Conservation (phyloP, 306 rosid species). For the Vigna hirtella region DNA sequence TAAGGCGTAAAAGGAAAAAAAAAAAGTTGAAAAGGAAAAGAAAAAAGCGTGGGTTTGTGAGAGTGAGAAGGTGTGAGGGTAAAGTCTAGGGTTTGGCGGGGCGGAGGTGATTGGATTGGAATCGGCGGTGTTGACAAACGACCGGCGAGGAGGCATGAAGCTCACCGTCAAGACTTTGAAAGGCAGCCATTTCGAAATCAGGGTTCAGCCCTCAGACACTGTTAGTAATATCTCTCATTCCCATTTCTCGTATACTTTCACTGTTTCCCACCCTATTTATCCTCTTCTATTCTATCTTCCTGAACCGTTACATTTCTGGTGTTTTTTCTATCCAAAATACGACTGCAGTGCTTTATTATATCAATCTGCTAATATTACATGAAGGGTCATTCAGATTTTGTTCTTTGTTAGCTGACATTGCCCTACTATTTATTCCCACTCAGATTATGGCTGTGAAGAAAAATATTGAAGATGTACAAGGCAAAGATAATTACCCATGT, state of each 20-base stretch:
- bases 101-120: constrained; percentile 18
- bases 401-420: neutral
- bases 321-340: neutral
- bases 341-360: neutral
- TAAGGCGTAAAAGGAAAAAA: neutral
- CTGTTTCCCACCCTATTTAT: no score
- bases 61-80: neutral
- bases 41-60: neutral
- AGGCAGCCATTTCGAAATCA: constrained; percentile 94
- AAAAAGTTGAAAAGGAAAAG: neutral
- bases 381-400: neutral
- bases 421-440: neutral
- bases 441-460: constrained; percentile 96
- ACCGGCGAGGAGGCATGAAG: constrained; percentile 58
- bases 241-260: neutral
- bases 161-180: constrained; percentile 95
- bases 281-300: no score
- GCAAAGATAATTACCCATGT: constrained; percentile 92
- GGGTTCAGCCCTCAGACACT: constrained; percentile 83
- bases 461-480: constrained; percentile 91
- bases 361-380: neutral
- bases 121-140: neutral
- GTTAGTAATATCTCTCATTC: constrained; percentile 52
- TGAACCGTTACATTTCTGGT: neutral
- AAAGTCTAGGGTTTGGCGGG: constrained; percentile 52